phyloP scores from a whole-genome alignment of 2,329 filamentous ascomycete genomes.

The Alternaria arborescens region DNA sequence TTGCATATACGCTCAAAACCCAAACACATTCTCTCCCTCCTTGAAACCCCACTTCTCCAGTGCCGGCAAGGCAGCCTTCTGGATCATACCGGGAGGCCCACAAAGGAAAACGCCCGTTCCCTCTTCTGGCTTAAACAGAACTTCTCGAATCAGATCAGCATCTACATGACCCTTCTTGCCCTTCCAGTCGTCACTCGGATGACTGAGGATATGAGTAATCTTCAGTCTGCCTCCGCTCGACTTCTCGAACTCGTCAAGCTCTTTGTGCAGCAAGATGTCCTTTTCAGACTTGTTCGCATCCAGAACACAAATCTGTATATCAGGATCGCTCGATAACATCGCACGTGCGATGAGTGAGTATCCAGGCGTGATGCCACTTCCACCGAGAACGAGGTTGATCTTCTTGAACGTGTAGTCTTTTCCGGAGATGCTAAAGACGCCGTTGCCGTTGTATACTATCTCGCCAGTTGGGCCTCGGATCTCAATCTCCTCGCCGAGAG shows the following conservation, averaged over 20 bases:
- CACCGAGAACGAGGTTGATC: slow-evolving; percentile 61
- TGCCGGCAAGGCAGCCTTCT: slow-evolving; percentile 61
- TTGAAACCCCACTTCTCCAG: slow-evolving; percentile 57
- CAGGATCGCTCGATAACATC: slow-evolving; percentile 45
- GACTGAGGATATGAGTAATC: slow-evolving; percentile 59
- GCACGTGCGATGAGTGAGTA: slow-evolving; percentile 61
- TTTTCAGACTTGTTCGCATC: slow-evolving; percentile 60
- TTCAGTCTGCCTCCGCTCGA: slow-evolving; percentile 52
- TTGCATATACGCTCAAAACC: not conserved
- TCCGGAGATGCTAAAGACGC: not conserved
- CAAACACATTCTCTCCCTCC: not conserved
- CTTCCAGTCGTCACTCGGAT: slow-evolving; percentile 56
- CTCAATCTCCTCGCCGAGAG: not conserved
- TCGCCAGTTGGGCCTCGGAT: not conserved
- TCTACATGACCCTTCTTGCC: slow-evolving; percentile 58
- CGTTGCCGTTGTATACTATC: not conserved
- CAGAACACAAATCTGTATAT: slow-evolving; percentile 54
- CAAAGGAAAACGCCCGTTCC: slow-evolving; percentile 59
- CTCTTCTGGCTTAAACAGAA: slow-evolving; percentile 54
- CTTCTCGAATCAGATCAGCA: slow-evolving; percentile 52
- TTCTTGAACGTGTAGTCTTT: slow-evolving; percentile 52
- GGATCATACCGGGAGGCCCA: slow-evolving; percentile 61
- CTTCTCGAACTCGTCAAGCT: slow-evolving; percentile 54
- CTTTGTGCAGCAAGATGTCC: slow-evolving; percentile 57
- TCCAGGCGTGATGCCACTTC: slow-evolving; percentile 62